These are phyloP conservation scores for Hypholoma sublateritium DNA, from an alignment of 768 basidiomycete genomes.

Conservation along the genomic window DNA sequence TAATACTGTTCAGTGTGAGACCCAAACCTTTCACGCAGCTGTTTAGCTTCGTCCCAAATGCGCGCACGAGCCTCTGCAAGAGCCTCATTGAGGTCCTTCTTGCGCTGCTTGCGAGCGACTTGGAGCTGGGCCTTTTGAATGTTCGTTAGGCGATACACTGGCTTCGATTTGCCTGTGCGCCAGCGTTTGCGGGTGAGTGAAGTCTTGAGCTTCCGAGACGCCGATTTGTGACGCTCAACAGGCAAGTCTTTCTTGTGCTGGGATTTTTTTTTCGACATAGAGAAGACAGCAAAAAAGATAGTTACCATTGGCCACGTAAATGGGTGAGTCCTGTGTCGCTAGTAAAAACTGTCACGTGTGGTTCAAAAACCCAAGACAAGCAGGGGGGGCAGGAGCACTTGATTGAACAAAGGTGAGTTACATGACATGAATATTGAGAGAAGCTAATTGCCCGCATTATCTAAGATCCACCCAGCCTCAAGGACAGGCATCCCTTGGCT, in stretches of 20 bases:
- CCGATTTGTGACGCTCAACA: background rate
- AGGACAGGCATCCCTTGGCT: background rate
- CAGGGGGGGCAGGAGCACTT: background rate
- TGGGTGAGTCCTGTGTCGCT: too few species aligned
- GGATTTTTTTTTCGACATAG: too few species aligned
- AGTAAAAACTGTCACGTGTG: too few species aligned
- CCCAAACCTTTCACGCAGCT: background rate
- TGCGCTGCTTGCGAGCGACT: background rate
- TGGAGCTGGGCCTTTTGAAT: background rate
- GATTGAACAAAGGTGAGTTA: background rate
- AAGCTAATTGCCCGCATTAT: background rate
- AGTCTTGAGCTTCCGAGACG: background rate
- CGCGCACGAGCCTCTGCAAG: background rate
- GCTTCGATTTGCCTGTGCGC: background rate
- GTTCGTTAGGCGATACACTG: background rate
- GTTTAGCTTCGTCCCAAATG: background rate
- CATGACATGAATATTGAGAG: background rate
- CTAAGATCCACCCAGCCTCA: background rate
- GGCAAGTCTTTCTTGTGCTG: background rate
- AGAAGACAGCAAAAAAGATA: too few species aligned
- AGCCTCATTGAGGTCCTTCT: background rate
- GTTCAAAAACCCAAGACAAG: background rate
- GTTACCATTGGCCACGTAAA: too few species aligned
- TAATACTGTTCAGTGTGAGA: background rate
- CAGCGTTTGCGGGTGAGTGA: background rate